Percentiles rank a stretch among this genome's conserved stretches.
Conservation (phyloP, 495 filamentous ascomycete species). For the Neurospora tetrasperma region DNA sequence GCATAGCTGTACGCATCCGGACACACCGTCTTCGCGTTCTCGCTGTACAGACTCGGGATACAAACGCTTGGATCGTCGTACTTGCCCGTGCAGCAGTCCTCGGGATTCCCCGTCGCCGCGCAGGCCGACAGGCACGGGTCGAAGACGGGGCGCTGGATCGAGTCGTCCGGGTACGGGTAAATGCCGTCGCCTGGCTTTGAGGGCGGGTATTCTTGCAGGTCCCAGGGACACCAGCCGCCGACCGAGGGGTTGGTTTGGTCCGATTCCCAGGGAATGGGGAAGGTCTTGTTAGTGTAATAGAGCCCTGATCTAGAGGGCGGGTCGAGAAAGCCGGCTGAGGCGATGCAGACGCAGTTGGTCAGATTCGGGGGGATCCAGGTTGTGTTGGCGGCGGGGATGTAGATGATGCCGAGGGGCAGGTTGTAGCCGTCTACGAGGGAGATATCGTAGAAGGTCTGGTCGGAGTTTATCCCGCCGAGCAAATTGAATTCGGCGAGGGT, state of each 20-base stretch:
- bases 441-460: constrained; percentile 71
- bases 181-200: constrained; percentile 54
- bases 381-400: constrained; percentile 43
- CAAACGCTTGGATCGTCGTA: constrained; percentile 49
- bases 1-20: constrained; percentile 78
- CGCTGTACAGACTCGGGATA: constrained; percentile 50
- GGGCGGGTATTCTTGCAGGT: constrained; percentile 54
- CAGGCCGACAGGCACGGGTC: constrained; percentile 65
- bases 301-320: constrained; percentile 28
- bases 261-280: constrained; percentile 53
- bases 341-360: constrained; percentile 64
- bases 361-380: constrained; percentile 57
- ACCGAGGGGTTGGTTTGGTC: constrained; percentile 39
- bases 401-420: constrained; percentile 58
- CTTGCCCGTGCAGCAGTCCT: constrained; percentile 60
- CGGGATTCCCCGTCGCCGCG: constrained; percentile 43
- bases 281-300: constrained; percentile 44
- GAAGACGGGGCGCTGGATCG: constrained; percentile 54
- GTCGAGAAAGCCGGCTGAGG: constrained; percentile 45
- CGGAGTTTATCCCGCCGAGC: constrained; percentile 41
- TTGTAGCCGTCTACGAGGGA: constrained; percentile 82
- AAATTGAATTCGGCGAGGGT: constrained; percentile 72
- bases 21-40: constrained; percentile 57
- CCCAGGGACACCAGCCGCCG: constrained; percentile 67
- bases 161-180: constrained; percentile 65